These are phyloP conservation scores for Carallia brachiata DNA, from an alignment of 345 rosid genomes.

Conservation along the genomic window DNA sequence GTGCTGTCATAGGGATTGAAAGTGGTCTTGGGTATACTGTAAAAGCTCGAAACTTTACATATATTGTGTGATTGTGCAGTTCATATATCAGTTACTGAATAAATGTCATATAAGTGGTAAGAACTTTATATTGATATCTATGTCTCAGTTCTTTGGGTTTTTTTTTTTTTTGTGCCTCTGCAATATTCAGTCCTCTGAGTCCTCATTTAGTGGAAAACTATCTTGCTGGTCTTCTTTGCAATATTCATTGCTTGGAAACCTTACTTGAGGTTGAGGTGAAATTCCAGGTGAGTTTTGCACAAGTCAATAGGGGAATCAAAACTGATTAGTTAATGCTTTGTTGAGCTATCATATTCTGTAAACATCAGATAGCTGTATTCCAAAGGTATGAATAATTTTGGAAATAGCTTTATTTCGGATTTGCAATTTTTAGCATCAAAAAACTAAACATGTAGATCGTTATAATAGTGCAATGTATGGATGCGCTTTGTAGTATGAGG, in stretches of 20 bases:
- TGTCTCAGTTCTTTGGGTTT: neutral
- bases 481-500: no score
- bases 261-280: neutral
- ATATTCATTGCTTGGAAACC: neutral
- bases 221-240: neutral
- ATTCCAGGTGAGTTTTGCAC: neutral
- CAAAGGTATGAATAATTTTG: no score
- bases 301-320: no score
- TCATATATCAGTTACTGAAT: slow-evolving; percentile 33
- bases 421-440: neutral
- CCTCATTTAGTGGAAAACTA: neutral
- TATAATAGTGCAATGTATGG: no score
- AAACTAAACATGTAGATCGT: no score
- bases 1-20: slow-evolving; percentile 39
- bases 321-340: neutral
- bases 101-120: slow-evolving; percentile 17
- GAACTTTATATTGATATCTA: neutral
- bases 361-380: neutral
- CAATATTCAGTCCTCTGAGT: no score
- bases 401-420: neutral
- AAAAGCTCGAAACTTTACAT: slow-evolving; percentile 36
- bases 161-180: neutral
- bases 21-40: slow-evolving; percentile 51
- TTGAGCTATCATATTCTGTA: neutral
- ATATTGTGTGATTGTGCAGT: slow-evolving; percentile 38